These are phyloP conservation scores for Prunus mongolica DNA, from an alignment of 306 rosid genomes.

Conservation along the genomic window DNA sequence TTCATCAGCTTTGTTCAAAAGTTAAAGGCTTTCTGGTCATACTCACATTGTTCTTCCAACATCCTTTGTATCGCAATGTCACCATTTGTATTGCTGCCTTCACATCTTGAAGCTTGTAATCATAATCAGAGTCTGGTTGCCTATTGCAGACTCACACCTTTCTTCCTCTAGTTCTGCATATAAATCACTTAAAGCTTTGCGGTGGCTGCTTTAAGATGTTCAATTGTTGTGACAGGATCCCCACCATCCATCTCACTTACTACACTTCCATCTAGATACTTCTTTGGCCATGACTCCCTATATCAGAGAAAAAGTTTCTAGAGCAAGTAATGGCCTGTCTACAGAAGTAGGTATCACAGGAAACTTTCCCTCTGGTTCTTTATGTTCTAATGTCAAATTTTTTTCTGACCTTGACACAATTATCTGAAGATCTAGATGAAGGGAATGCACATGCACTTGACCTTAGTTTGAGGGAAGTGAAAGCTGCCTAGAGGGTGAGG, in stretches of 20 bases:
- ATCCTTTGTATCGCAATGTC: constrained; percentile 75
- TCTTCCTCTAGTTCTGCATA: constrained; percentile 86
- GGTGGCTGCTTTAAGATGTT: constrained; percentile 45
- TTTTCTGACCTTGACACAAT: background rate
- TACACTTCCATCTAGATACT: constrained; percentile 47
- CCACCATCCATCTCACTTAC: constrained; percentile 49
- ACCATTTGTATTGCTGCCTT: constrained; percentile 87
- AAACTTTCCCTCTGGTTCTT: background rate
- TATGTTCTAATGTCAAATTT: background rate
- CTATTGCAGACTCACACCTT: constrained; percentile 52
- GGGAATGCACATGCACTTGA: background rate
- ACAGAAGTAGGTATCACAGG: background rate
- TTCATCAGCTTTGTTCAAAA: constrained; percentile 62
- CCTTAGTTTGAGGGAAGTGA: background rate
- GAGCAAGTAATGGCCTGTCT: constrained; percentile 19
- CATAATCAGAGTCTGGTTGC: constrained; percentile 91
- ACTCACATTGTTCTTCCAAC: constrained; percentile 93
- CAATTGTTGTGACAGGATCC: constrained; percentile 40
- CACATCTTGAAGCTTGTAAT: constrained; percentile 82
- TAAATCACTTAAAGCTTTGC: constrained; percentile 46
- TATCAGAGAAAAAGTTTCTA: constrained; percentile 20
- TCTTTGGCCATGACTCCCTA: constrained; percentile 44
- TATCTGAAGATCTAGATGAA: background rate
- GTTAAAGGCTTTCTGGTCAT: constrained; percentile 81
- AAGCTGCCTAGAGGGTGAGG: background rate